Evolutionary conservation across 768 basidiomycete genomes (phyloP).

Genomic region (Pisolithus orientalis): DNA sequence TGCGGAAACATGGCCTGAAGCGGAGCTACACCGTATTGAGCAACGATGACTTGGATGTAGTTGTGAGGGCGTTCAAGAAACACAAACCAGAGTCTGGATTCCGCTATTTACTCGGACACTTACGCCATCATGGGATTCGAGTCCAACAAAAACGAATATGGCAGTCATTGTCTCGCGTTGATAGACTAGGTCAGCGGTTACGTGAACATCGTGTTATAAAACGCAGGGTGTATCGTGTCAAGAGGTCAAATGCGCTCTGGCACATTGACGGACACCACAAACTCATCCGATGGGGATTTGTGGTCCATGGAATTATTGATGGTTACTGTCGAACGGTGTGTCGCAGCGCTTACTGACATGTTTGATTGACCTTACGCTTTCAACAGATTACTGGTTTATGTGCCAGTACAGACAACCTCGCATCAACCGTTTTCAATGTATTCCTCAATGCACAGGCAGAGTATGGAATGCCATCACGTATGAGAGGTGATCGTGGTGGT

Average conservation of each 20-base stretch:
- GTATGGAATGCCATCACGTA: conserved; percentile 17
- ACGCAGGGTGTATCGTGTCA: conserved; percentile 1
- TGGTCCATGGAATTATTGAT: conserved; percentile 25
- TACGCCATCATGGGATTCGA: conserved; percentile 7
- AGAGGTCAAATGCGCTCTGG: conserved; percentile 7
- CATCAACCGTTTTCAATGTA: conserved; percentile 16
- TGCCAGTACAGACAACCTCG: conserved; percentile 22
- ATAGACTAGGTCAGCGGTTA: not conserved
- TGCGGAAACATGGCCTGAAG: conserved; percentile 5
- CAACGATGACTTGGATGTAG: conserved; percentile 12
- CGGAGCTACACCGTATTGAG: conserved; percentile 9
- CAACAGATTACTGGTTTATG: conserved; percentile 14
- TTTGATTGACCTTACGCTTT: not conserved
- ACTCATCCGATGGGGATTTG: conserved; percentile 17
- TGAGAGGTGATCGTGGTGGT: conserved; percentile 23
- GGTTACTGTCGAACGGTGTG: conserved; percentile 22
- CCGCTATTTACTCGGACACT: conserved; percentile 10
- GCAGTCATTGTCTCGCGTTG: not conserved
- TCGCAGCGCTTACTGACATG: not conserved
- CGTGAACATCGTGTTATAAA: not conserved
- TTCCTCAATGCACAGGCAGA: conserved; percentile 11
- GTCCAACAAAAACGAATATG: conserved; percentile 9
- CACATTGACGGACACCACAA: not conserved
- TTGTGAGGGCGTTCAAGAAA: conserved; percentile 10
- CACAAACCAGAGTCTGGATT: conserved; percentile 11